Percentiles rank a stretch among this genome's conserved stretches.
Evolutionary conservation across 306 rosid genomes (phyloP).

Genomic region (Inga leiocalycina): DNA sequence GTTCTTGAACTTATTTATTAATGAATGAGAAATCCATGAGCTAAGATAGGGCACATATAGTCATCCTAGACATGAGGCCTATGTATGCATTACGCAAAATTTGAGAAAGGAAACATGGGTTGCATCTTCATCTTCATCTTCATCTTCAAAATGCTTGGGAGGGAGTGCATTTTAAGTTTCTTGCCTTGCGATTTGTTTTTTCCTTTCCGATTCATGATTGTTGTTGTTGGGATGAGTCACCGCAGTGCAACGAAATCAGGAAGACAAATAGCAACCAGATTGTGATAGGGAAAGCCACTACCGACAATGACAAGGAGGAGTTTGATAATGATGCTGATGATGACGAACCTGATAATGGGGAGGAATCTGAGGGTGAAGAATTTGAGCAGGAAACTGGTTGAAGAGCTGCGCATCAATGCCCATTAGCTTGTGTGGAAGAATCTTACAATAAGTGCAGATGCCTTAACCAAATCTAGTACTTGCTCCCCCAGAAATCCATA

Average conservation of each 20-base stretch:
- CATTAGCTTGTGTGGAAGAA: neutral
- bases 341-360: conserved; percentile 64
- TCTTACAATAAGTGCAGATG: neutral
- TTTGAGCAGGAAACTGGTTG: conserved; percentile 72
- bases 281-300: conserved; percentile 55
- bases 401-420: conserved; percentile 24
- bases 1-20: neutral
- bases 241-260: conserved; percentile 64
- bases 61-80: neutral
- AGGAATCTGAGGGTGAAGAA: conserved; percentile 71
- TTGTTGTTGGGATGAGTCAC: neutral
- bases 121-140: too few relatives aligned
- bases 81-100: neutral
- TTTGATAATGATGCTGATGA: conserved; percentile 35
- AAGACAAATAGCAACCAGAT: conserved; percentile 49
- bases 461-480: neutral
- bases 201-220: neutral
- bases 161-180: neutral
- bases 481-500: neutral
- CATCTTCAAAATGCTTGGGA: neutral
- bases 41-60: neutral
- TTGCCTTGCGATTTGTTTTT: neutral
- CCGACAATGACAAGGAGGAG: conserved; percentile 63
- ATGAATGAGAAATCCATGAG: neutral
- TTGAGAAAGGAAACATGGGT: neutral